These are phyloP conservation scores for Rhododendron kiyosumense DNA, from an alignment of 148 eudicot species.

Conservation along the genomic window DNA sequence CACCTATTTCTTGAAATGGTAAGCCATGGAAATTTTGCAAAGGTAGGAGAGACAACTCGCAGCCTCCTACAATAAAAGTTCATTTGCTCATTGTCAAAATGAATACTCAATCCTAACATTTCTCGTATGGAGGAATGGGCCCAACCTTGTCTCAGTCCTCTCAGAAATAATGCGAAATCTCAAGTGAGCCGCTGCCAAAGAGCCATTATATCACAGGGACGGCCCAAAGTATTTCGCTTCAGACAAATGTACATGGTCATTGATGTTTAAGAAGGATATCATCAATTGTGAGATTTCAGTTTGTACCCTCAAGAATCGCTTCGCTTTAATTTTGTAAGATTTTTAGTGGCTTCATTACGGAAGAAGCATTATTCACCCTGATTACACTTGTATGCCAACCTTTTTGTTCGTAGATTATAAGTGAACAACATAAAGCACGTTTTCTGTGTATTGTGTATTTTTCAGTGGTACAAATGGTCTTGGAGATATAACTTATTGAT, in stretches of 20 bases:
- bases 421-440: not conserved
- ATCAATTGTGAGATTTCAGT: conserved; percentile 22
- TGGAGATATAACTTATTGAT: not conserved
- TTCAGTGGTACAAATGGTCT: too few species aligned
- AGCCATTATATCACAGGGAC: too few species aligned
- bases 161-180: too few species aligned
- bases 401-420: not conserved
- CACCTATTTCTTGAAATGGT: conserved; percentile 92
- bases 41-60: conserved; percentile 33
- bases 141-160: too few species aligned
- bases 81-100: not conserved
- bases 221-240: too few species aligned
- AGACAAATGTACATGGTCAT: conserved; percentile 46
- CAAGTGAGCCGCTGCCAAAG: too few species aligned
- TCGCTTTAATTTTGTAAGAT: not conserved
- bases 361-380: not conserved
- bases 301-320: too few species aligned
- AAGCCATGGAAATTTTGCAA: conserved; percentile 94
- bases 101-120: too few species aligned
- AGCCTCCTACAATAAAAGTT: not conserved
- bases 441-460: not conserved
- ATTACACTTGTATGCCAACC: not conserved
- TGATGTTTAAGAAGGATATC: conserved; percentile 61
- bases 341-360: not conserved
- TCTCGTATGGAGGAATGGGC: too few species aligned